These are phyloP conservation scores for Olyra latifolia DNA, from an alignment of 176 grass and related monocot species.

Conservation along the genomic window DNA sequence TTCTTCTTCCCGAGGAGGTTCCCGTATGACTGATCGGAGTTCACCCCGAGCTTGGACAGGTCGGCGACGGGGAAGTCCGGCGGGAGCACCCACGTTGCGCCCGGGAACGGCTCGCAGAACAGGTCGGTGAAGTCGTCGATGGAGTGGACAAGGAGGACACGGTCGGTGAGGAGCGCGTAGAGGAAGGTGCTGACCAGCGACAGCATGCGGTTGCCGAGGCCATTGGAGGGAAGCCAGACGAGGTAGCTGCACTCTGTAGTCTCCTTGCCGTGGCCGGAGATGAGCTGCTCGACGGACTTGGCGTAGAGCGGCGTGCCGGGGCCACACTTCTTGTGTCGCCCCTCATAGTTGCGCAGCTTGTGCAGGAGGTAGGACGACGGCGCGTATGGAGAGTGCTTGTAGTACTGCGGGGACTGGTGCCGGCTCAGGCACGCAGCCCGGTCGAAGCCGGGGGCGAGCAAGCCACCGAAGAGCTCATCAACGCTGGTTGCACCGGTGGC, in stretches of 20 bases:
- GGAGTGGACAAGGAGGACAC: constrained; percentile 8
- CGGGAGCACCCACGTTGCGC: constrained; percentile 48
- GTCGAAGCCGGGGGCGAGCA: constrained; percentile 28
- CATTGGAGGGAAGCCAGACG: constrained; percentile 47
- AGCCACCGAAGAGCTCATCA: constrained; percentile 42
- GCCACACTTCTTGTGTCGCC: constrained; percentile 50
- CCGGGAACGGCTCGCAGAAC: constrained; percentile 77
- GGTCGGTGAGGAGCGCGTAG: constrained; percentile 18
- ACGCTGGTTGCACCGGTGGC: not conserved
- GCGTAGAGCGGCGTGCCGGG: constrained; percentile 50
- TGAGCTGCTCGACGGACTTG: constrained; percentile 40
- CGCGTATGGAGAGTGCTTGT: constrained; percentile 28
- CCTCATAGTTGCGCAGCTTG: constrained; percentile 59
- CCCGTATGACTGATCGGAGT: constrained; percentile 36
- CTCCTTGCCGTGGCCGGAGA: constrained; percentile 10
- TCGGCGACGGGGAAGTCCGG: constrained; percentile 44
- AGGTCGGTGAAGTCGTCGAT: constrained; percentile 31
- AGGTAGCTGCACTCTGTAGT: constrained; percentile 43
- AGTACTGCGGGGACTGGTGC: constrained; percentile 12
- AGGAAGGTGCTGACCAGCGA: constrained; percentile 44
- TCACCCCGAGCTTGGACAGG: constrained; percentile 1
- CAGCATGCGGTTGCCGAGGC: constrained; percentile 61
- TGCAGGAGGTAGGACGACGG: constrained; percentile 44
- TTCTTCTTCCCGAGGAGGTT: constrained; percentile 29
- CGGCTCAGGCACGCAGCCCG: constrained; percentile 52